Base-by-base conservation (phyloP, 768 basidiomycete genomes). In the Candolleomyces aberdarensis region DNA sequence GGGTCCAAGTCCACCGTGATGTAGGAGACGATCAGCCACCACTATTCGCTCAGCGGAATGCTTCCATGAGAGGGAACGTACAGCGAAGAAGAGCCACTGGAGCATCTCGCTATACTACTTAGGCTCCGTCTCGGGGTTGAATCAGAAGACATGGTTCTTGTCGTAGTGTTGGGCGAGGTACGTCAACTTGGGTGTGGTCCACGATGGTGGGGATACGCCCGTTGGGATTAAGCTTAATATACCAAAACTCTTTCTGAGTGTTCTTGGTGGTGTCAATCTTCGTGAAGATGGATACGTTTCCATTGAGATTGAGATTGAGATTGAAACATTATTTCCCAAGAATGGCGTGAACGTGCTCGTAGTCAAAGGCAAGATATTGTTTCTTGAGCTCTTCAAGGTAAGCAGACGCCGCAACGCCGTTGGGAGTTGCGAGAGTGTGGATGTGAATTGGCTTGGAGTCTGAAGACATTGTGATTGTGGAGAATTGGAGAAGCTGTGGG, bases 51-150 rank as follows among this genome's bases (percentile, higher is more conserved):
- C 31, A 54, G 6, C 19, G 50, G 29, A 17, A 41, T 19, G 39
- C 26, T 26, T 26, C 26, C 26, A 26, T 3, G 19, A 4, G 7
- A 57, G 31, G 14, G 44, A 15, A 61, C 70, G 59, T 62, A 88
- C 88, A 14, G 86, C 82, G 65, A 94, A 95, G 77, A 94, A 92
- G 56, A 94, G 85, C 94, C 92, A 96, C 68, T 92, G 92, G 22
- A 92, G 67, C 75, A 85, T 80, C 73, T 89, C 86, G 67, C 85
- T 88, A 66, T 87, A 85, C 39, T 86, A 78, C 49, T 89, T 78
- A 4, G 85, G 80, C 3, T 83, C 74, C 17, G 68, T 76, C 20
- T 65, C 72, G 3, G 78, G 73, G 65, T 88, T 80, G 73, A 89
- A 93, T 65, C 76, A 82, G 67, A 94, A 89, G 65, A 83, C 80